Evolutionary conservation across 2,329 filamentous ascomycete genomes (phyloP).

Genomic region (Elsinoe perseae): DNA sequence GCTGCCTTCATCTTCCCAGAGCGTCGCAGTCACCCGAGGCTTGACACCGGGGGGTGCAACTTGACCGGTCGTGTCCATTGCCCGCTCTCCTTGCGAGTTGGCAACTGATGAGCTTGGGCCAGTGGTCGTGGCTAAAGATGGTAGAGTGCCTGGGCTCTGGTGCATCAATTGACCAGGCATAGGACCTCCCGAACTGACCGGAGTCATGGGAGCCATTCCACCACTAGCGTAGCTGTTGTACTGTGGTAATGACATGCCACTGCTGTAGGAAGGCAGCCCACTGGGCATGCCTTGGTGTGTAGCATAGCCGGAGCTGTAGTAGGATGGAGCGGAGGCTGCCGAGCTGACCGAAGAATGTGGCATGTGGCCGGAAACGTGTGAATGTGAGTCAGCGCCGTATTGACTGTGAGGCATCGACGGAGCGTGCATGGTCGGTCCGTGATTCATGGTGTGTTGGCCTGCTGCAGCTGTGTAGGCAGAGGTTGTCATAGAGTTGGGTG

Average conservation of each 20-base stretch:
- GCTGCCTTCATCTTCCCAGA: slow-evolving; percentile 98
- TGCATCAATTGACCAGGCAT: slow-evolving; percentile 5
- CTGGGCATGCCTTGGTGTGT: neutral
- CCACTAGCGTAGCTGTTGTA: slow-evolving; percentile 8
- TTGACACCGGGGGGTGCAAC: slow-evolving; percentile 90
- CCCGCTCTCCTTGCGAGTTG: neutral
- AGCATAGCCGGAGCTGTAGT: slow-evolving; percentile 7
- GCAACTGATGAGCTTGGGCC: neutral
- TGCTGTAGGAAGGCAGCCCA: neutral
- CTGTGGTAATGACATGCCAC: slow-evolving; percentile 1
- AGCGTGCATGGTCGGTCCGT: slow-evolving; percentile 1
- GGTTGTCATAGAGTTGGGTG: neutral
- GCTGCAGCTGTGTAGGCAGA: slow-evolving; percentile 12
- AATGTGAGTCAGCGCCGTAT: slow-evolving; percentile 8
- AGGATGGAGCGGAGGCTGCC: slow-evolving; percentile 7
- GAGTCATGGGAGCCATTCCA: slow-evolving; percentile 15
- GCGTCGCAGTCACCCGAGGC: slow-evolving; percentile 85
- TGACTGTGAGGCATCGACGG: slow-evolving; percentile 8
- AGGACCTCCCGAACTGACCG: neutral
- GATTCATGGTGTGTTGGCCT: slow-evolving; percentile 14
- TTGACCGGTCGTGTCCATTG: slow-evolving; percentile 78
- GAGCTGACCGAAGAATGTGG: slow-evolving; percentile 14
- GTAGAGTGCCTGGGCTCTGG: neutral
- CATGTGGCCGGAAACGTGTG: slow-evolving; percentile 2
- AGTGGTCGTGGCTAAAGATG: neutral